phyloP scores from a whole-genome alignment of 2,329 filamentous ascomycete species.

The Hirsutella thompsonii region DNA sequence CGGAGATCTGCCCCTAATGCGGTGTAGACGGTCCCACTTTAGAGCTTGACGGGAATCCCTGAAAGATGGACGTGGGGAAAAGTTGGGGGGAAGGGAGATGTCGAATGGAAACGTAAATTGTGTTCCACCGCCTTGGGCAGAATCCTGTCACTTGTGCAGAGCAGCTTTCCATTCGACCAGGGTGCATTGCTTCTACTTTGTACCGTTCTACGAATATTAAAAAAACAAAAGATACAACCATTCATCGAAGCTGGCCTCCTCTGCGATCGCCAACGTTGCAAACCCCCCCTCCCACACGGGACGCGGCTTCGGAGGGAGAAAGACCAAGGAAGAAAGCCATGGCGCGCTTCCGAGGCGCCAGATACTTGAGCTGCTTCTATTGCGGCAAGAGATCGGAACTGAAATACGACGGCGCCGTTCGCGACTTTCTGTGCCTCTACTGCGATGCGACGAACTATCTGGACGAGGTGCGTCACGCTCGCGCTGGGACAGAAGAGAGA shows the following conservation, averaged over 20 bases:
- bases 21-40: too few species aligned
- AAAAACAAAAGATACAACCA: too few species aligned
- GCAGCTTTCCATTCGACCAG: background rate
- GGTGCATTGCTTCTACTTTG: too few species aligned
- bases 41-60: too few species aligned
- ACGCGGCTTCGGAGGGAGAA: background rate
- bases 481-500: too few species aligned
- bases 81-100: too few species aligned
- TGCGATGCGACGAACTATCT: slow-evolving; percentile 86
- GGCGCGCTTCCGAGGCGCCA: slow-evolving; percentile 27
- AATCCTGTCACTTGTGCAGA: slow-evolving; percentile 3
- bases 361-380: slow-evolving; percentile 63
- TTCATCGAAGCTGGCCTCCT: background rate
- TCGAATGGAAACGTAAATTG: background rate
- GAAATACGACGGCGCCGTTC: slow-evolving; percentile 41
- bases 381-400: slow-evolving; percentile 58
- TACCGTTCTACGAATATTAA: too few species aligned
- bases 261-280: too few species aligned
- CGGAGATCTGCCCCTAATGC: background rate
- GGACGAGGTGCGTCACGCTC: slow-evolving; percentile 52
- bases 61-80: too few species aligned
- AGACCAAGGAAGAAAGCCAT: slow-evolving; percentile 15
- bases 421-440: slow-evolving; percentile 58
- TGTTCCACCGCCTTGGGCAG: slow-evolving; percentile 7
- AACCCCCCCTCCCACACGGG: too few species aligned